Conservation (phyloP, 495 filamentous ascomycete genomes). For the Aspergillus homomorphus region DNA sequence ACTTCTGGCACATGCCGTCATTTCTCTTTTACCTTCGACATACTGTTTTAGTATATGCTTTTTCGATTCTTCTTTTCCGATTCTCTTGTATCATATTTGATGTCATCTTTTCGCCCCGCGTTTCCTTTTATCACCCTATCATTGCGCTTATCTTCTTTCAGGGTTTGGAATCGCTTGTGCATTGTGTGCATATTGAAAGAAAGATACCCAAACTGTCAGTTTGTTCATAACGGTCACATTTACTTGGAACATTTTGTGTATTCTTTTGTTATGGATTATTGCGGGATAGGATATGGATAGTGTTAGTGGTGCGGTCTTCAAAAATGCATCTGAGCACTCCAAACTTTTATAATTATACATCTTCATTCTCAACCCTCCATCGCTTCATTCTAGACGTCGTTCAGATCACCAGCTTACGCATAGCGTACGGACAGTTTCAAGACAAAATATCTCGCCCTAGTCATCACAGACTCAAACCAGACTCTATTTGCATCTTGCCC, state of each 20-base stretch:
- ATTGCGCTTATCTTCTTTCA: slow-evolving; percentile 1
- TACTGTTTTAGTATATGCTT: too few species aligned
- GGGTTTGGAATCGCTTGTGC: slow-evolving; percentile 2
- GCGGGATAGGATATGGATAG: not conserved
- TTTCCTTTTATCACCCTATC: not conserved
- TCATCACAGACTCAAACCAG: too few species aligned
- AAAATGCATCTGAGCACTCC: not conserved
- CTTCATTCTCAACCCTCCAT: not conserved
- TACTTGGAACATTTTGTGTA: too few species aligned
- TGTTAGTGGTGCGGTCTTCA: not conserved
- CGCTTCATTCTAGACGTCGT: too few species aligned
- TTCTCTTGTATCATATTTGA: not conserved
- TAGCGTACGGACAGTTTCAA: not conserved
- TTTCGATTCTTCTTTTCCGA: not conserved
- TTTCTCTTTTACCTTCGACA: not conserved
- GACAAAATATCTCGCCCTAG: too few species aligned
- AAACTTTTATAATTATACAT: not conserved
- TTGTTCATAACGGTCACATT: not conserved
- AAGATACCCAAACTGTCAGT: slow-evolving; percentile 16
- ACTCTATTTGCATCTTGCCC: slow-evolving; percentile 2
- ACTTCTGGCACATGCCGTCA: not conserved
- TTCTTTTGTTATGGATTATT: too few species aligned
- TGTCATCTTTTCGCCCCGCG: not conserved
- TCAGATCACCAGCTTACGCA: not conserved
- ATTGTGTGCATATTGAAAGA: slow-evolving; percentile 11